A percentile compares a stretch with the other conserved stretches of the same genome.
Conservation (phyloP, 495 filamentous ascomycete genomes). For the Diplogelasinospora grovesii region DNA sequence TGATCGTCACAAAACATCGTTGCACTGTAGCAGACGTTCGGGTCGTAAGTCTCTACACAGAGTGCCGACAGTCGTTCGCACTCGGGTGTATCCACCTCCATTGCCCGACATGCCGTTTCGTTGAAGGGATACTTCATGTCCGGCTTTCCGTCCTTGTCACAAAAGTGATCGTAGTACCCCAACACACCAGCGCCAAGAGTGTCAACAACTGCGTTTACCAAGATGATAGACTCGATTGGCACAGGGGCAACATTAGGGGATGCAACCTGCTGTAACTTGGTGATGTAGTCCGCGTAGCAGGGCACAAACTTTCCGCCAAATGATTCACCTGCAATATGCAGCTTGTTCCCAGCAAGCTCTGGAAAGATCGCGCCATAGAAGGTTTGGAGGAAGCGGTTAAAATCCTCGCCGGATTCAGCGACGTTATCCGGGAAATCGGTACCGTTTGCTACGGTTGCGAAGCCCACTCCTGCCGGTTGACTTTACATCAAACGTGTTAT, state of each 20-base stretch:
- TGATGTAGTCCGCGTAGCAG: not conserved
- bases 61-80: not conserved
- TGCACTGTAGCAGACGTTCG: not conserved
- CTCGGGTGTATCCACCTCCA: not conserved
- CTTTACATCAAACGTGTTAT: no score
- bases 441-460: not conserved
- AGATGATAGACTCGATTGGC: constrained; percentile 1
- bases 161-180: constrained; percentile 2
- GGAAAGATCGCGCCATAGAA: constrained; percentile 2
- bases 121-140: constrained; percentile 1
- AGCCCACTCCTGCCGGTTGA: constrained; percentile 4
- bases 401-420: not conserved
- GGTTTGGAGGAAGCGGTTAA: not conserved
- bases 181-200: not conserved
- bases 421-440: not conserved
- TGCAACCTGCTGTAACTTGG: not conserved
- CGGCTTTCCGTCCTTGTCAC: not conserved
- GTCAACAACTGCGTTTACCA: constrained; percentile 1
- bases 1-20: not conserved
- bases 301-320: constrained; percentile 1
- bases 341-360: not conserved
- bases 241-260: no score
- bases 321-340: constrained; percentile 3
- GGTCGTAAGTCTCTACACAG: constrained; percentile 1
- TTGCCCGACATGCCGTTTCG: not conserved